Evolutionary conservation across 2,329 filamentous ascomycete species (phyloP), one percentile per base, ranked within the genome.

Genomic region (Endocalyx cinctus): DNA sequence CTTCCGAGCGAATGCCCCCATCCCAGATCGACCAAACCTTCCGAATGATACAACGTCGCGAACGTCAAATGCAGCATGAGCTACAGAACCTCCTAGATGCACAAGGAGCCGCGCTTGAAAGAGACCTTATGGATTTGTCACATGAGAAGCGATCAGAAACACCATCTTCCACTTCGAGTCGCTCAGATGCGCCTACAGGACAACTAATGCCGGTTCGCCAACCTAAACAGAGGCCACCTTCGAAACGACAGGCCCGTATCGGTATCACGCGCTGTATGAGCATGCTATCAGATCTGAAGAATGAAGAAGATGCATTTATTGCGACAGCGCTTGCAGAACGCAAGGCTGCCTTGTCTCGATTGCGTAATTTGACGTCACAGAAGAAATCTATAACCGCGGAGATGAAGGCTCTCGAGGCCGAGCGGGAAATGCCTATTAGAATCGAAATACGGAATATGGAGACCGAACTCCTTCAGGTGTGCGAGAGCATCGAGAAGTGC

Each of bases 231-330:
- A 69, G 67, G 35, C 74, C 69, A 22, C 54, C 75, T 7, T 72
- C 79, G 0, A 64, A 88, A 11, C 68, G 69, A 17, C 70, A 72
- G 13, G 81, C 82, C 1, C 70, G 85, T n/a, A 67, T 70, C 17
- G 81, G 79, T 0, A 70, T 90, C 6, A 69, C 74, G 12, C 70
- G 67, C 31, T 71, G 75, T 30, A 83, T 89, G 55, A 63, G 69
- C 4, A 74, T 79, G 33, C 62, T 89, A 5, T 76, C 75, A 0
- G 69, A 71, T 7, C 61, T 89, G 17, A 87, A 87, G 52, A 64
- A 66, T 4, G 82, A 87, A 37, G 82, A 88, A 58, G 66, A 79
- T n/a, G 65, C 69, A 0, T 64, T 78, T 16, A 60, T 87, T 1
- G 67, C 72, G 4, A 60, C 66, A 2, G 75, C 81, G 3, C 55